These are phyloP conservation scores for Colletotrichum truncatum DNA, from an alignment of 2,329 filamentous ascomycete species.

Conservation along the genomic window DNA sequence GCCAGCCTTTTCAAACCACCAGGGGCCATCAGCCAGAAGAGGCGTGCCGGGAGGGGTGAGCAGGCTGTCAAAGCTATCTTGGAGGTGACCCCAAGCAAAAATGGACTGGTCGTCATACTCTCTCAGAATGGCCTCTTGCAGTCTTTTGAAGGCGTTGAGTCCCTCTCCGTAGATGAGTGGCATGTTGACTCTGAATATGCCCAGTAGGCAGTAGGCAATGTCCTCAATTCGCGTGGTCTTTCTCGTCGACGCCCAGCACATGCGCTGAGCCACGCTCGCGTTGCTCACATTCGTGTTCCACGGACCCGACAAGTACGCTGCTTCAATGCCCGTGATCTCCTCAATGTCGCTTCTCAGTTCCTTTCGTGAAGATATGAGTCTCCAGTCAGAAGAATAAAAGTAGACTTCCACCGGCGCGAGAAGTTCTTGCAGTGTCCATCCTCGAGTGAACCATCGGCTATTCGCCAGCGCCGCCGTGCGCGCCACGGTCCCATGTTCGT, in stretches of 20 bases:
- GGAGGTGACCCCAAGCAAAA: not conserved
- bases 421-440: constrained; percentile 30
- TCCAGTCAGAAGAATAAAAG: constrained; percentile 28
- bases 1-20: not conserved
- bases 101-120: not conserved
- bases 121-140: constrained; percentile 11
- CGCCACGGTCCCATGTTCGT: not conserved
- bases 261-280: not conserved
- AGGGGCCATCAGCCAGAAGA: not conserved
- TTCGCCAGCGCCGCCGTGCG: fast-evolving
- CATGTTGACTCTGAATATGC: constrained; percentile 38
- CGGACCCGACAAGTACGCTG: too few species aligned
- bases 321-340: not conserved
- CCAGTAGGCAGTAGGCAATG: constrained; percentile 37
- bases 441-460: constrained; percentile 7
- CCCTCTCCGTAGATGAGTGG: constrained; percentile 38
- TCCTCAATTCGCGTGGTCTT: constrained; percentile 35
- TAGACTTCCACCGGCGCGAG: constrained; percentile 30
- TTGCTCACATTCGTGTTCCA: not conserved
- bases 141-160: constrained; percentile 31
- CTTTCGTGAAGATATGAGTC: not conserved
- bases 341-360: not conserved
- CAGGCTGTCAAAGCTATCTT: not conserved
- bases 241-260: constrained; percentile 36
- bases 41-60: fast-evolving